Evolutionary conservation across 164 flowering plant species (phyloP), one percentile per base, ranked within the genome.

Genomic region (Cinnamomum chago): DNA sequence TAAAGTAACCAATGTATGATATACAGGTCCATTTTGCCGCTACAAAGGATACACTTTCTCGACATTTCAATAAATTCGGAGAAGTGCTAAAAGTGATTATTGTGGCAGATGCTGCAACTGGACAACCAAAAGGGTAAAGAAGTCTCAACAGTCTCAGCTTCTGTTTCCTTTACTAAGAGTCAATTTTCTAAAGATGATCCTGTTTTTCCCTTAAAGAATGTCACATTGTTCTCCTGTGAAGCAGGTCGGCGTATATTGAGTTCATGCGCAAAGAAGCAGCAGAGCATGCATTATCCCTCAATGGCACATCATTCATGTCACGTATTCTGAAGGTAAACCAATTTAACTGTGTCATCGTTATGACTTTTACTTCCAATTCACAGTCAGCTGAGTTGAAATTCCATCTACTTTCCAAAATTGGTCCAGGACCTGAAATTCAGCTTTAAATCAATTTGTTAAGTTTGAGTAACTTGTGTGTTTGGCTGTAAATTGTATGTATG

Each of bases 1-100:
- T 72, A 62, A 28, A 30, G 17, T 15, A 23, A 40, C 33, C 62
- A 22, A 17, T 55, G n/a, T 66, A 35, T n/a, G 71, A 73, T 79
- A 27, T 51, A 58, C 84, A 95, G 99, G 99, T 95, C 81, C 97
- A 95, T 85, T 92, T 92, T 88, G 98, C 90, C 74, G 98, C 99
- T 52, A 90, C 97, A 60, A 93, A 93, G 84, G 99, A 95, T 75
- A 86, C 86, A 67, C 94, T 95, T 70, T 92, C 94, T 72, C 86
- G 90, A 67, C 97, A 94, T 83, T 93, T 95, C 79, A 95, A 88
- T 73, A 93, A 92, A 79, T 95, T 88, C 79, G 99, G 98, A 2
- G 97, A 92, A 75, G 97, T 95, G 52, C 85, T 90, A 18, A 95
- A 91, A 81, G 99, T 92, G 50, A 68, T 89, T 27, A 91, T 92